Conservation (phyloP, 169 alveolate species). For the Babesia ovis region DNA sequence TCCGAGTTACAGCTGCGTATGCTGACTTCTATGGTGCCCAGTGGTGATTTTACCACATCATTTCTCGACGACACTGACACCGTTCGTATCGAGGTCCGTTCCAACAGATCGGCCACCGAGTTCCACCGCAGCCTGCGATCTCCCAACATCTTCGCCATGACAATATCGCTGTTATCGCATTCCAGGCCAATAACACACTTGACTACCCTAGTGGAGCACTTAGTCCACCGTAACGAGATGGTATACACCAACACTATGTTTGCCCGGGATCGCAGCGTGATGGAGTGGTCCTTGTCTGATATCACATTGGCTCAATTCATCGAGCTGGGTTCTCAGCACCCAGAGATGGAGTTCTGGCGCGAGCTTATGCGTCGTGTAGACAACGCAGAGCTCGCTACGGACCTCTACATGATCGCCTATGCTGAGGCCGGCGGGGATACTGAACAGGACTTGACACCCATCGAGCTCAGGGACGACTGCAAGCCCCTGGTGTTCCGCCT, state of each 20-base stretch:
- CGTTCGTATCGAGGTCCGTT: not conserved
- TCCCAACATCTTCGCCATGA: slow-evolving; percentile 10
- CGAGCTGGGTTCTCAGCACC: not conserved
- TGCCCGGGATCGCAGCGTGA: not conserved
- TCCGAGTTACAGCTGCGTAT: not conserved
- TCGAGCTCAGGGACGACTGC: not conserved
- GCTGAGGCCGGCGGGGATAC: slow-evolving; percentile 37
- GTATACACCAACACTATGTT: slow-evolving; percentile 8
- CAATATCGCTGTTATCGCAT: not conserved
- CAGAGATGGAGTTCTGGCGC: slow-evolving; percentile 5
- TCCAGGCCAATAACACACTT: not conserved
- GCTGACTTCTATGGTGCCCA: not conserved
- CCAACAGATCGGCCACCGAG: not conserved
- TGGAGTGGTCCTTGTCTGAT: not conserved
- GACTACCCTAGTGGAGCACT: slow-evolving; percentile 5
- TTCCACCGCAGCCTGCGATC: slow-evolving; percentile 6
- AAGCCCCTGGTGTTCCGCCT: not conserved
- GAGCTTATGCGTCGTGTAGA: not conserved
- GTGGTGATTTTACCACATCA: not conserved
- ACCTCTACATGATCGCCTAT: slow-evolving; percentile 22
- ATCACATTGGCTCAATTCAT: not conserved
- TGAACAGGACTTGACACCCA: not conserved
- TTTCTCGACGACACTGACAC: not conserved
- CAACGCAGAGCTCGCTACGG: slow-evolving; percentile 8
- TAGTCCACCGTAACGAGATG: not conserved